Evolutionary conservation across 2,329 filamentous ascomycete genomes (phyloP), one percentile per base, ranked within the genome.

Genomic region (Fusarium nisikadoi): DNA sequence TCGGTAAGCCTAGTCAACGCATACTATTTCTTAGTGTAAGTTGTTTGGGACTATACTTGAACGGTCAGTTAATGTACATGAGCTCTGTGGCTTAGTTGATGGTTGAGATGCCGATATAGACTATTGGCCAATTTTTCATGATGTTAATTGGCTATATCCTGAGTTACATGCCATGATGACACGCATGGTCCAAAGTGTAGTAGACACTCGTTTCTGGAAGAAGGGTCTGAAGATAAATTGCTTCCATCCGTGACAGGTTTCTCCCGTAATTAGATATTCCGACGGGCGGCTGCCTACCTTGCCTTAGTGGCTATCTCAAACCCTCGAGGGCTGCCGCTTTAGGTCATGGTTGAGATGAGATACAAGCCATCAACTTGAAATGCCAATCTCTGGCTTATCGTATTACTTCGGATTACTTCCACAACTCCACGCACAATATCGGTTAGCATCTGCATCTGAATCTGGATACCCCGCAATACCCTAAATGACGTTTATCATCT

Each of bases 381-480:
- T 20, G n/a, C 8, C n/a, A 50, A 35, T n/a, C 38, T 45, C 33
- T 35, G 39, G 23, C 50, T 62, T 62, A 46, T 57, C 13, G 43
- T 62, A 50, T 39, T 59, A 46, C 43, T 42, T 27, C 23, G 41
- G 43, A 45, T 55, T 49, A 45, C 63, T 59, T 50, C 35, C 16
- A 60, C 46, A 47, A 47, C 52, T 66, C 27, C 29, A 52, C 38
- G 20, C 31, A 39, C 25, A 47, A 23, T 56, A 68, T 57, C 42
- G 64, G 60, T 50, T 60, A 69, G 62, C 53, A 64, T 52, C 47
- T 50, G 47, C 33, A 53, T 39, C 33, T 58, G n/a, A 35, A 56
- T 35, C 53, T 54, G 42, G 47, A 59, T 73, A 71, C 70, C 70
- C 70, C 70, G 70, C 70, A 72, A 57, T 60, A 69, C 47, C 58